These are phyloP conservation scores for Sarocladium brachiariae DNA, from an alignment of 2,329 filamentous ascomycete genomes.

Conservation along the genomic window DNA sequence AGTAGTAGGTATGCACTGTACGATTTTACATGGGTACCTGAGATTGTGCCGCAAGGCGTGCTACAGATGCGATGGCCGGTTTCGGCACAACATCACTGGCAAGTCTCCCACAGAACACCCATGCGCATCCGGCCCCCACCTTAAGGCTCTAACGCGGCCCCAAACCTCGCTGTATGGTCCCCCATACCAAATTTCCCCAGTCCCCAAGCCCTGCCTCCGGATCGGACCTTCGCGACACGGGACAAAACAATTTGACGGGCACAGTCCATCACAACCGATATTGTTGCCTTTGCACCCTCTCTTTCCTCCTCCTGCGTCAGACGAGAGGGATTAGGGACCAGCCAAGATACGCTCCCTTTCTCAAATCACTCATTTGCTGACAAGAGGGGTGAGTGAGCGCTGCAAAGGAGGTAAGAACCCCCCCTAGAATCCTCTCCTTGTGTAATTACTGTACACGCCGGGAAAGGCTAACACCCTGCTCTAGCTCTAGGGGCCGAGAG, in stretches of 20 bases:
- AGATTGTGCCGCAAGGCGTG: no score
- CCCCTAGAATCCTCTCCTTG: no score
- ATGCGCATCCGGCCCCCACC: no score
- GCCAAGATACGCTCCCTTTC: no score
- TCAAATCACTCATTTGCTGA: neutral
- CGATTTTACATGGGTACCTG: no score
- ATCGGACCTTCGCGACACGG: constrained; percentile 3
- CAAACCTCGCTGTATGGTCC: neutral
- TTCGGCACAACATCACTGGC: neutral
- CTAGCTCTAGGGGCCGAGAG: neutral
- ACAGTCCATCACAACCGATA: neutral
- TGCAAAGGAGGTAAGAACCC: no score
- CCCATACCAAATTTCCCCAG: constrained; percentile 3
- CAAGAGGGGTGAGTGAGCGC: no score
- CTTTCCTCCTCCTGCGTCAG: neutral
- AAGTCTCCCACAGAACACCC: no score
- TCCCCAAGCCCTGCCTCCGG: neutral
- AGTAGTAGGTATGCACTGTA: no score
- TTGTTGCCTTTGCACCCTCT: neutral
- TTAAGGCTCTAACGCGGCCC: neutral
- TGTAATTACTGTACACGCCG: no score
- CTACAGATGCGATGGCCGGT: neutral
- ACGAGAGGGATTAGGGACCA: neutral
- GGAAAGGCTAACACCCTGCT: neutral
- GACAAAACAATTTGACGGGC: neutral